Conservation (phyloP, 1,139 yeast species). For the Pichia sp. region DNA sequence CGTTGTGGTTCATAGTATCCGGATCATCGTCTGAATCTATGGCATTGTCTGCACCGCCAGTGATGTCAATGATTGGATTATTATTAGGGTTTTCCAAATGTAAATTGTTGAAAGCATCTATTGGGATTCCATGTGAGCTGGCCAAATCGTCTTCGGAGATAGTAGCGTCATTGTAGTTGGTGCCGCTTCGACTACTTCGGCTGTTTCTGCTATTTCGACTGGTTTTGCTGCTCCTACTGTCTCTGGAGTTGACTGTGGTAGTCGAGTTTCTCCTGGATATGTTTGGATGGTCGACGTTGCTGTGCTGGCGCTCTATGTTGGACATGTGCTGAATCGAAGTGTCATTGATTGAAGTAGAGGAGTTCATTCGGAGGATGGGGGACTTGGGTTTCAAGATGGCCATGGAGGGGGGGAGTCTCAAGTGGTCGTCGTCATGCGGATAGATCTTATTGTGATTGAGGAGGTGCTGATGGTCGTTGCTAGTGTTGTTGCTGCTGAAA, state of each 20-base stretch:
- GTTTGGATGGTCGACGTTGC: constrained; percentile 8
- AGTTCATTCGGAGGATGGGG: constrained; percentile 48
- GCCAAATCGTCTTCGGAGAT: neutral
- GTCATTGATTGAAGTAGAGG: constrained; percentile 28
- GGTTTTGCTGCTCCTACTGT: constrained; percentile 10
- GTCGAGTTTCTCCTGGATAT: constrained; percentile 20
- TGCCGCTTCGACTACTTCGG: constrained; percentile 1
- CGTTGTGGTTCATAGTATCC: neutral
- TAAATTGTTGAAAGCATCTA: constrained; percentile 12
- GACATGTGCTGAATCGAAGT: constrained; percentile 17
- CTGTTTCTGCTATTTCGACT: constrained; percentile 10
- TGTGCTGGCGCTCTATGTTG: constrained; percentile 15
- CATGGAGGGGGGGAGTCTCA: constrained; percentile 59
- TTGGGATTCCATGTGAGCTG: constrained; percentile 17
- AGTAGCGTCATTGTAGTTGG: neutral
- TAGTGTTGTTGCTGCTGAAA: neutral
- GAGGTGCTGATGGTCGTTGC: neutral
- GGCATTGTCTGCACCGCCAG: neutral
- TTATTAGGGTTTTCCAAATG: neutral
- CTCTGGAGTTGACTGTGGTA: constrained; percentile 14
- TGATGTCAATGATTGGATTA: neutral
- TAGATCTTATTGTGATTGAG: neutral
- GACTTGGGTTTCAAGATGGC: constrained; percentile 61
- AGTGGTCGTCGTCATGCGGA: constrained; percentile 3
- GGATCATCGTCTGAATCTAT: neutral